Percentiles rank a stretch among this genome's conserved stretches.
Conservation (phyloP, 164 flowering plant species). For the Magnolia sinica region DNA sequence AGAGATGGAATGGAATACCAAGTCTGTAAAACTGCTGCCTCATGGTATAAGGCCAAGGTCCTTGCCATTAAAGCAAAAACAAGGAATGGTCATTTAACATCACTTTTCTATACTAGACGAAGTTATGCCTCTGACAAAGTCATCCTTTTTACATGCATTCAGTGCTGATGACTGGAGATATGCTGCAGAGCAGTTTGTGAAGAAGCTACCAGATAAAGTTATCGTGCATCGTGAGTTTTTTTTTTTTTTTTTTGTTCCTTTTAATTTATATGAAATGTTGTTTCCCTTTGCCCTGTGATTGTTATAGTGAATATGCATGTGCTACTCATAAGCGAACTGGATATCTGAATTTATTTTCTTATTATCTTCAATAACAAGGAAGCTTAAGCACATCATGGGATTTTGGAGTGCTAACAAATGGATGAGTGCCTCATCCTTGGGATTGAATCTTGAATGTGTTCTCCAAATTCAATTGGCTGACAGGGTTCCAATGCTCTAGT, state of each 20-base stretch:
- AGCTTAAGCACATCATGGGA: too few relatives aligned
- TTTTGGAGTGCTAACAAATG: too few relatives aligned
- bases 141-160: constrained; percentile 12
- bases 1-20: too few relatives aligned
- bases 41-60: neutral
- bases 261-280: neutral
- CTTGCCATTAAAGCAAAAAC: neutral
- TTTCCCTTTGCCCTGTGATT: constrained; percentile 1
- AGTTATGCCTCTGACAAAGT: constrained; percentile 1
- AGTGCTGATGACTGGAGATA: constrained; percentile 91
- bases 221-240: constrained; percentile 77
- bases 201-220: constrained; percentile 78
- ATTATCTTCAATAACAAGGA: neutral
- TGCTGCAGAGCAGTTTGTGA: constrained; percentile 88
- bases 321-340: neutral
- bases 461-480: too few relatives aligned
- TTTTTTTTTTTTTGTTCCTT: constrained; percentile 5
- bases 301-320: neutral
- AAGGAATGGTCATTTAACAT: neutral
- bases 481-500: too few relatives aligned
- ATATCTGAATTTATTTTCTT: neutral
- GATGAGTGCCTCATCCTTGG: too few relatives aligned
- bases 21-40: neutral
- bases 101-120: neutral
- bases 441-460: too few relatives aligned